A percentile compares a stretch with the other conserved stretches of the same genome.
Conservation (phyloP, 306 rosid species). For the Casuarina glauca region DNA sequence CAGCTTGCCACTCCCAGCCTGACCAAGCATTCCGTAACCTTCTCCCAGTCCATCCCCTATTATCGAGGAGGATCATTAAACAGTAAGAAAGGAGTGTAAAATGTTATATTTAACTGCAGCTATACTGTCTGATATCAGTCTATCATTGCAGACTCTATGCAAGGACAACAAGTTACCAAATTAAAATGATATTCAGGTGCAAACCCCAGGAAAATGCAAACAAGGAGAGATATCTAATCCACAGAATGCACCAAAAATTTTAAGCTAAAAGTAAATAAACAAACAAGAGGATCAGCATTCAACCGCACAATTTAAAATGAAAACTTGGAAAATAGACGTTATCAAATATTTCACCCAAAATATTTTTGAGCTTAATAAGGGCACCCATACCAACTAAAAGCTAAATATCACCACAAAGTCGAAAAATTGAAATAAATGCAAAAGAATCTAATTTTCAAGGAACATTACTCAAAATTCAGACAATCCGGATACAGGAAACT, state of each 20-base stretch:
- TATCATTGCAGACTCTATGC: not conserved
- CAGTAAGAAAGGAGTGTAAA: conserved; percentile 13
- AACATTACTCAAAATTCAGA: conserved; percentile 4
- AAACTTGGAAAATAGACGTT: not conserved
- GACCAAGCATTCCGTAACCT: conserved; percentile 99
- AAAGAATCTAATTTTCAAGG: not conserved
- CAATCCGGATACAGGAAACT: not conserved
- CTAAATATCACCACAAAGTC: not conserved
- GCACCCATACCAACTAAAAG: not conserved
- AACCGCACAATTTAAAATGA: not conserved
- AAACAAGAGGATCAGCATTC: not conserved
- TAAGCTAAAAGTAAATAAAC: not conserved
- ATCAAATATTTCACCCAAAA: too few relatives aligned
- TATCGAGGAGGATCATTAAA: conserved; percentile 23
- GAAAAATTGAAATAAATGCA: not conserved
- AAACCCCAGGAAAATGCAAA: not conserved
- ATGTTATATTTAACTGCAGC: not conserved
- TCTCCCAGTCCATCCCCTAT: conserved; percentile 97
- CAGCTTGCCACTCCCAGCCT: conserved; percentile 98
- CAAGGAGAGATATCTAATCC: not conserved
- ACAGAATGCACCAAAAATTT: not conserved
- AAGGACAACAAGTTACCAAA: not conserved
- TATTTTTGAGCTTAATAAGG: too few relatives aligned
- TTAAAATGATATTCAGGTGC: not conserved
- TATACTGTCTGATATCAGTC: not conserved